A percentile compares a stretch with the other conserved stretches of the same genome.
Conservation (phyloP, 768 basidiomycete genomes). For the Leccinellum luteum region DNA sequence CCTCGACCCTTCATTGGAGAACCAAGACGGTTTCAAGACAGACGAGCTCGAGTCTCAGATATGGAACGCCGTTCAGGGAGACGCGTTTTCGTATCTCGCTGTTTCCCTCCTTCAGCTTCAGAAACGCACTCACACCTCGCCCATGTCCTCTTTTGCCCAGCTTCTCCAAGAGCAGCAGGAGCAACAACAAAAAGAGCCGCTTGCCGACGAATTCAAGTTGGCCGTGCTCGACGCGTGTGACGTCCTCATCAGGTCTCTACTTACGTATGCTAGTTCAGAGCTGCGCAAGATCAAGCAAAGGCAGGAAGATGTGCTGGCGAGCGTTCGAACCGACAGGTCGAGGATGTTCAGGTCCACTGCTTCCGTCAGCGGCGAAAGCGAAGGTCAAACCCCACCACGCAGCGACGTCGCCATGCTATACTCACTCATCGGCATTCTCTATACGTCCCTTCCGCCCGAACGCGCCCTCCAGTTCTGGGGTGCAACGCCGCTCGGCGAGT, state of each 20-base stretch:
- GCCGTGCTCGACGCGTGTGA: constrained; percentile 66
- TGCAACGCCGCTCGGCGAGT: constrained; percentile 23
- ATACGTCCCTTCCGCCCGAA: constrained; percentile 69
- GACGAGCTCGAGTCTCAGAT: constrained; percentile 81
- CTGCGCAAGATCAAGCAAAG: constrained; percentile 83
- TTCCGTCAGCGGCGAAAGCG: constrained; percentile 39
- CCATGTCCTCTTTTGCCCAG: constrained; percentile 38
- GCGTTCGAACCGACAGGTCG: constrained; percentile 60
- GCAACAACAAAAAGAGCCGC: constrained; percentile 35
- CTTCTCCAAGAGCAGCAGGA: constrained; percentile 42
- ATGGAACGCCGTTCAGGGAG: constrained; percentile 80
- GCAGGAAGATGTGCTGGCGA: constrained; percentile 82
- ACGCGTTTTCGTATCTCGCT: constrained; percentile 73
- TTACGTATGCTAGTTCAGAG: constrained; percentile 77
- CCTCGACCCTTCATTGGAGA: constrained; percentile 58
- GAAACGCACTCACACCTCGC: constrained; percentile 31
- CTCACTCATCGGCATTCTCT: constrained; percentile 79
- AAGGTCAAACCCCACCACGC: constrained; percentile 53
- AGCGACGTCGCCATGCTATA: constrained; percentile 86
- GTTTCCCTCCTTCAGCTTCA: constrained; percentile 57
- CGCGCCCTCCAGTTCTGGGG: constrained; percentile 77
- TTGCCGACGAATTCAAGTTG: constrained; percentile 46
- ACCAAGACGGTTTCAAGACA: constrained; percentile 62
- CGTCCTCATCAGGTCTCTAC: constrained; percentile 63
- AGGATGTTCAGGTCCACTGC: constrained; percentile 46